A percentile compares a stretch with the other conserved stretches of the same genome.
These are phyloP conservation scores for Barbatosphaeria neglecta DNA, from an alignment of 495 filamentous ascomycete genomes.

Conservation along the genomic window DNA sequence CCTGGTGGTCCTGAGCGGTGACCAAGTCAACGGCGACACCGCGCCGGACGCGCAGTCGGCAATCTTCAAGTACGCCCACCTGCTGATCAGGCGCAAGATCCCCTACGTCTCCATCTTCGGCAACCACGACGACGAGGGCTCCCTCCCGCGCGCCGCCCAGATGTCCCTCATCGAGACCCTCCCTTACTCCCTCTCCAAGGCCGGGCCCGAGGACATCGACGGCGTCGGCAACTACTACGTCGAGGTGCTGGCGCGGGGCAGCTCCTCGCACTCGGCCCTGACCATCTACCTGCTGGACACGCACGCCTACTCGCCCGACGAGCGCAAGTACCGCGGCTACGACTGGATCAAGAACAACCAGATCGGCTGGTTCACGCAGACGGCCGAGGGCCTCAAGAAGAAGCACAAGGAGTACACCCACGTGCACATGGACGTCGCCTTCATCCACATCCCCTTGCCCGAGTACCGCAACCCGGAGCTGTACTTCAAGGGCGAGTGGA, in stretches of 20 bases:
- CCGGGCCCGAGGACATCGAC: conserved; percentile 72
- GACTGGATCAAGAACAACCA: conserved; percentile 93
- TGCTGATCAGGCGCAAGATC: conserved; percentile 75
- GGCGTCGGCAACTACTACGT: conserved; percentile 92
- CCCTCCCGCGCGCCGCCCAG: conserved; percentile 58
- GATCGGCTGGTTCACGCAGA: conserved; percentile 85
- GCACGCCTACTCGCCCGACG: conserved; percentile 84
- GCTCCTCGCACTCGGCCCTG: conserved; percentile 71
- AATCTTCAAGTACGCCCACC: conserved; percentile 84
- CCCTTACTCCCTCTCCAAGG: conserved; percentile 75
- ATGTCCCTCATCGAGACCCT: conserved; percentile 80
- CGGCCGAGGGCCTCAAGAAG: conserved; percentile 53
- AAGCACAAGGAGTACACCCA: conserved; percentile 71
- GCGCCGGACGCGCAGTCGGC: conserved; percentile 80
- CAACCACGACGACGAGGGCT: conserved; percentile 93
- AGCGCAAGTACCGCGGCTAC: conserved; percentile 73
- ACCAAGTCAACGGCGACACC: conserved; percentile 91
- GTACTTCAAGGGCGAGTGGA: conserved; percentile 51
- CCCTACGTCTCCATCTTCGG: conserved; percentile 93
- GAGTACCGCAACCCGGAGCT: conserved; percentile 55
- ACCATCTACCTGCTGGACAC: conserved; percentile 92
- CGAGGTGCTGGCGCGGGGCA: conserved; percentile 73
- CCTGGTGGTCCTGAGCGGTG: conserved; percentile 78
- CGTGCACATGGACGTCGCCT: conserved; percentile 91
- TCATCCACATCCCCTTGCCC: conserved; percentile 92